Evolutionary conservation across 139 green algal genomes (phyloP).

Genomic region (Haematococcus sp.): DNA sequence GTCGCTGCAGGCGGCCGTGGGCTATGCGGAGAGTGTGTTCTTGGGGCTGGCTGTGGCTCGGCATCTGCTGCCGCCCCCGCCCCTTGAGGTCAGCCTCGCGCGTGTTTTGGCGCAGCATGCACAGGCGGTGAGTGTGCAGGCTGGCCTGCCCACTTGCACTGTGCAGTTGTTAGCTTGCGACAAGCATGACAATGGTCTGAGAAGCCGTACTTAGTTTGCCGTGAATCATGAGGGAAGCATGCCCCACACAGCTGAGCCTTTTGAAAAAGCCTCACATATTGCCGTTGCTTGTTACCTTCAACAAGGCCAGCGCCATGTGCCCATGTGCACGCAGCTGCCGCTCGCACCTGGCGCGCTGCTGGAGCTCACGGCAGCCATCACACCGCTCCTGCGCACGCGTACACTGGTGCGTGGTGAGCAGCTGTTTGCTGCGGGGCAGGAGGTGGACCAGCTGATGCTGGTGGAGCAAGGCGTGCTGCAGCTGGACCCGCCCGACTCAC

Average conservation of each 20-base stretch:
- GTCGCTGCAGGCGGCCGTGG: conserved; percentile 6
- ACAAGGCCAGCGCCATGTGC: neutral
- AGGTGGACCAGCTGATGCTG: conserved; percentile 9
- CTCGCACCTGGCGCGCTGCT: neutral
- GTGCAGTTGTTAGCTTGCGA: no score
- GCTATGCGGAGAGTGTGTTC: conserved; percentile 1
- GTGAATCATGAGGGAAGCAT: no score
- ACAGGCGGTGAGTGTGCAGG: neutral
- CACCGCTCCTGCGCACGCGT: neutral
- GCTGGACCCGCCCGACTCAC: neutral
- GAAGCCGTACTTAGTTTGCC: no score
- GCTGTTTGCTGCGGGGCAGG: neutral
- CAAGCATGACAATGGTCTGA: no score
- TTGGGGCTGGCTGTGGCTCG: neutral
- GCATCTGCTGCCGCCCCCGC: neutral
- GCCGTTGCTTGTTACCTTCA: no score
- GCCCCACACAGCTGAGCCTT: no score
- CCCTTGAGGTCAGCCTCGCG: neutral
- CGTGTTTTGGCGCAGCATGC: conserved; percentile 5
- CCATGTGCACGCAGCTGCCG: neutral
- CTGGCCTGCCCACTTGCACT: neutral
- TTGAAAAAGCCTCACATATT: no score
- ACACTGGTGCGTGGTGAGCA: neutral
- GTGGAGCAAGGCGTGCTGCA: conserved; percentile 9
- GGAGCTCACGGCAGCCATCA: neutral